Conservation (phyloP, 495 filamentous ascomycete genomes). For the Bryoglossum gracile region DNA sequence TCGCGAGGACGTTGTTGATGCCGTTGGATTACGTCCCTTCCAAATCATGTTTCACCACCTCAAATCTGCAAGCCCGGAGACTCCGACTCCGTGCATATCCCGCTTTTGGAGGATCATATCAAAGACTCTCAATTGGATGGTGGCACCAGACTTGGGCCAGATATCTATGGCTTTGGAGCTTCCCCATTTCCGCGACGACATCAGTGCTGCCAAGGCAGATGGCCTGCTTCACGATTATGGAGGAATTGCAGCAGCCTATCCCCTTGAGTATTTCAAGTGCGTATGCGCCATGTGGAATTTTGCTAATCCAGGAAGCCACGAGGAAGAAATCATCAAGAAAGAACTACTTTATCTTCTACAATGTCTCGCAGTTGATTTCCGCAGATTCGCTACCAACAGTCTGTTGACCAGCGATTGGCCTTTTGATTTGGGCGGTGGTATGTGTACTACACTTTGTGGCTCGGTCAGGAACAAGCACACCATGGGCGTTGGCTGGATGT, state of each 20-base stretch:
- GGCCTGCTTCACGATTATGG: no score
- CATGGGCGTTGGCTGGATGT: constrained; percentile 13
- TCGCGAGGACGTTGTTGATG: constrained; percentile 36
- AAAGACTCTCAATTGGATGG: constrained; percentile 7
- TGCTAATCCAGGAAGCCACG: constrained; percentile 4
- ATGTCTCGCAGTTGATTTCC: no score
- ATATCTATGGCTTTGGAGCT: constrained; percentile 3
- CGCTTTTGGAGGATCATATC: no score
- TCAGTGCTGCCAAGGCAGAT: background rate
- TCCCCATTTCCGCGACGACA: background rate
- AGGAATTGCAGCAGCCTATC: background rate
- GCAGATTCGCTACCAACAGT: no score
- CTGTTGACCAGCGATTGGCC: no score
- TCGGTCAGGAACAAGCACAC: background rate
- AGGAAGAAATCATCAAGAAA: no score
- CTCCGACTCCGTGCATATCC: no score
- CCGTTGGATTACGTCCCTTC: constrained; percentile 31
- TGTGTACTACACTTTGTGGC: constrained; percentile 1
- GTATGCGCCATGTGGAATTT: constrained; percentile 15
- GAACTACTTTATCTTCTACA: no score
- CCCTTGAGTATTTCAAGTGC: constrained; percentile 6
- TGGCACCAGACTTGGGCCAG: constrained; percentile 3
- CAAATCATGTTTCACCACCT: constrained; percentile 20
- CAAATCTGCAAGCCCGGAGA: background rate
- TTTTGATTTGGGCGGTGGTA: background rate